A percentile compares a stretch with the other conserved stretches of the same genome.
Evolutionary conservation across 495 filamentous ascomycete species (phyloP).

Genomic region (Cercophora samala): DNA sequence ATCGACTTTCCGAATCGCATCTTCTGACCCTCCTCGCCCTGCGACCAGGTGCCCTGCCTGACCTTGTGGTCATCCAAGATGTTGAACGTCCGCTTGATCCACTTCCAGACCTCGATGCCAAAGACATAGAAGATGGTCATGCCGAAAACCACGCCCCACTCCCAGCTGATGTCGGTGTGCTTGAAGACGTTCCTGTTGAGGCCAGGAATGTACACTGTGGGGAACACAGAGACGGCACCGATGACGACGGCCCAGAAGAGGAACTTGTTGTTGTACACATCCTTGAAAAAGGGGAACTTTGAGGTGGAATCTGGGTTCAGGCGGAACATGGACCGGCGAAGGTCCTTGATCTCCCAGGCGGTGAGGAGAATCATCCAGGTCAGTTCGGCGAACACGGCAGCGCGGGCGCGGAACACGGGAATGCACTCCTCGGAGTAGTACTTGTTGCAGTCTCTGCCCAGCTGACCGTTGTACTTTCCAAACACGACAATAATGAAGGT

Average conservation of each 20-base stretch:
- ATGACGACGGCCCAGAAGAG: conserved; percentile 70
- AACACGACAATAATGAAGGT: conserved; percentile 70
- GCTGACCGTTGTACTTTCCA: conserved; percentile 51
- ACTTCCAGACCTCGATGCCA: conserved; percentile 67
- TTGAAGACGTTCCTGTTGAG: conserved; percentile 71
- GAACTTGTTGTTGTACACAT: conserved; percentile 68
- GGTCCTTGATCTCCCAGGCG: conserved; percentile 73
- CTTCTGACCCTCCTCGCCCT: conserved; percentile 40
- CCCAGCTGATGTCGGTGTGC: conserved; percentile 69
- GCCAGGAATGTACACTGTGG: conserved; percentile 68
- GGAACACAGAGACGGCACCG: conserved; percentile 65
- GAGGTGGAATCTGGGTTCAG: conserved; percentile 55
- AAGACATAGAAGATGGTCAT: conserved; percentile 59
- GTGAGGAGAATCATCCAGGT: conserved; percentile 70
- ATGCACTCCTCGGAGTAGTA: conserved; percentile 52
- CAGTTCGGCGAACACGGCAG: conserved; percentile 71
- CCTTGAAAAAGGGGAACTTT: conserved; percentile 56
- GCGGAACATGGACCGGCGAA: conserved; percentile 66
- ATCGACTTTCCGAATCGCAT: conserved; percentile 36
- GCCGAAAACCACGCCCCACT: conserved; percentile 63
- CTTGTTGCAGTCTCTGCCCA: conserved; percentile 67
- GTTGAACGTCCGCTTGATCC: conserved; percentile 50
- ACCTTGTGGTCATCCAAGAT: conserved; percentile 46
- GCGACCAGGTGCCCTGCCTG: conserved; percentile 38
- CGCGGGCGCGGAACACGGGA: conserved; percentile 69